Conservation (phyloP, 2,329 filamentous ascomycete species). For the Cercospora nicotianae region DNA sequence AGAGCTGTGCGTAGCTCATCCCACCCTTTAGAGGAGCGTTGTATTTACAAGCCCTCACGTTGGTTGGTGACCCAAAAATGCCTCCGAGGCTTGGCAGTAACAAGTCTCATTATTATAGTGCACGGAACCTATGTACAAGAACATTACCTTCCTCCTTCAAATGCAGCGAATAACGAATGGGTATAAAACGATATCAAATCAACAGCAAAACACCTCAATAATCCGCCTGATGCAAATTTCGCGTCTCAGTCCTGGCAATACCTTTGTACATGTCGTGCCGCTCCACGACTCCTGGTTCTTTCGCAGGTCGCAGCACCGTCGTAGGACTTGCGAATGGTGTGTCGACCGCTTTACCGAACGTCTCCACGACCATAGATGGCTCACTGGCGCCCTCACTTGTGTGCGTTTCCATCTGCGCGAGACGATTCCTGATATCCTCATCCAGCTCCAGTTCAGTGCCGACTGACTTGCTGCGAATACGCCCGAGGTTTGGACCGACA, state of each 20-base stretch:
- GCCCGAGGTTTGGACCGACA: slow-evolving; percentile 24
- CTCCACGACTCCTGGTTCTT: slow-evolving; percentile 39
- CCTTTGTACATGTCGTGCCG: slow-evolving; percentile 47
- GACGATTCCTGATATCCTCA: slow-evolving; percentile 18
- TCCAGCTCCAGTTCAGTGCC: slow-evolving; percentile 19
- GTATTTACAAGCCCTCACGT: not conserved
- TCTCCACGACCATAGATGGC: not conserved
- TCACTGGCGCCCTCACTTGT: slow-evolving; percentile 12
- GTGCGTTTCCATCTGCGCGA: slow-evolving; percentile 26
- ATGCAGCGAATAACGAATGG: slow-evolving; percentile 1
- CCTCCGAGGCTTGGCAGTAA: not conserved
- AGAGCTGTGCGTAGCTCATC: not conserved
- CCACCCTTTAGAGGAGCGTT: not conserved
- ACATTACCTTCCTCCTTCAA: not conserved
- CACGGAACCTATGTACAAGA: not conserved
- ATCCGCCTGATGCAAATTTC: slow-evolving; percentile 39
- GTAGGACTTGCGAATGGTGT: slow-evolving; percentile 31
- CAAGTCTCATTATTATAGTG: not conserved
- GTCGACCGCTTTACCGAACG: slow-evolving; percentile 24
- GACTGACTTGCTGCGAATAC: slow-evolving; percentile 29
- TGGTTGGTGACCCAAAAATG: not conserved
- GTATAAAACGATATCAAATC: not conserved
- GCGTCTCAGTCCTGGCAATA: slow-evolving; percentile 39
- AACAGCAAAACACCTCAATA: slow-evolving; percentile 3
- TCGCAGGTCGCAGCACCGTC: slow-evolving; percentile 29